Percentiles rank a stretch among this genome's conserved stretches.
phyloP scores from a whole-genome alignment of 805 yeast genomes.

The Zygosaccharomyces pseudorouxii region DNA sequence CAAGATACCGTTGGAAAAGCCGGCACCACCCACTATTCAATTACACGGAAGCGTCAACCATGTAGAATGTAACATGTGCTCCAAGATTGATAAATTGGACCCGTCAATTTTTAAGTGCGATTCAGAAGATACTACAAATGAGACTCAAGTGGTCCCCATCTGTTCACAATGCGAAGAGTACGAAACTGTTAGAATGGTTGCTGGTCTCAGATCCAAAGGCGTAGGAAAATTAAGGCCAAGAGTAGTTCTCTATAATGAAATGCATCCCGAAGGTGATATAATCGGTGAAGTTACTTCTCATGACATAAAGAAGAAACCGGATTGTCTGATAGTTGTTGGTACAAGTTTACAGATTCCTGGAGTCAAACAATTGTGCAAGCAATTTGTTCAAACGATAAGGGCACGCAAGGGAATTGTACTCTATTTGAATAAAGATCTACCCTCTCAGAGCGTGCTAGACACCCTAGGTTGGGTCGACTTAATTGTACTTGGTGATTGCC shows the following conservation, averaged over 20 bases:
- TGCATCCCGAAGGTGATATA: constrained; percentile 82
- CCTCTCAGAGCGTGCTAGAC: constrained; percentile 46
- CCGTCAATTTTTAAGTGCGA: constrained; percentile 45
- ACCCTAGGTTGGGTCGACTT: constrained; percentile 52
- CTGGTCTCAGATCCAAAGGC: constrained; percentile 63
- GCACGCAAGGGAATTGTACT: constrained; percentile 54
- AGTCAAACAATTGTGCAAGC: constrained; percentile 56
- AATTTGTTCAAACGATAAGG: constrained; percentile 54
- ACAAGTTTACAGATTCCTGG: constrained; percentile 82
- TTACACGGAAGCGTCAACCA: constrained; percentile 77
- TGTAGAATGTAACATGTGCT: constrained; percentile 76
- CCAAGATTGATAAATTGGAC: constrained; percentile 49
- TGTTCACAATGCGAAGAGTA: constrained; percentile 65
- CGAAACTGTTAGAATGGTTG: constrained; percentile 50
- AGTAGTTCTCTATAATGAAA: constrained; percentile 66
- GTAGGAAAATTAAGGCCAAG: constrained; percentile 60
- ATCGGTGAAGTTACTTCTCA: constrained; percentile 70
- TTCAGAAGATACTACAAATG: constrained; percentile 26
- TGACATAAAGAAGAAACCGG: constrained; percentile 65
- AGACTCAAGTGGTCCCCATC: constrained; percentile 38
- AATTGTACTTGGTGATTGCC: constrained; percentile 63
- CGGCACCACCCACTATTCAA: constrained; percentile 61
- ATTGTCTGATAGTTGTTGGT: constrained; percentile 76
- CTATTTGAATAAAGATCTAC: constrained; percentile 58
- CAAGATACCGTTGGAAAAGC: constrained; percentile 45